These are phyloP conservation scores for Lobosporangium transversale DNA, from an alignment of 192 early-diverging fungal genomes.

Conservation along the genomic window DNA sequence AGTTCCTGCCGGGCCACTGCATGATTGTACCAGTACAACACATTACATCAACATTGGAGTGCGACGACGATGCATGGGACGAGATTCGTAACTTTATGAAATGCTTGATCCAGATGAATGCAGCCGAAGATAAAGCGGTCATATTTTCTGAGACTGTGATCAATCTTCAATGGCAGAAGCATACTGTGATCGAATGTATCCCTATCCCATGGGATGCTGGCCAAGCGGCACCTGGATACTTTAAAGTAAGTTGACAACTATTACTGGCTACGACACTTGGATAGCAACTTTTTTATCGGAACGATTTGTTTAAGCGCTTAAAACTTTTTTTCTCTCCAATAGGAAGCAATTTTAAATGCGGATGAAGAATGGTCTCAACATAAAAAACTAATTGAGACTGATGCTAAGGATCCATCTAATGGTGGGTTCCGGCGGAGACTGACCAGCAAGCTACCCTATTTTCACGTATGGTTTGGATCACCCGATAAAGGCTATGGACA, in stretches of 20 bases:
- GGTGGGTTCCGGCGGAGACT: slow-evolving; percentile 78
- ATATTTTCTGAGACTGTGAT: slow-evolving; percentile 93
- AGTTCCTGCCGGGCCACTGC: slow-evolving; percentile 88
- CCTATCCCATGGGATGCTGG: slow-evolving; percentile 83
- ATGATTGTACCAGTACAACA: slow-evolving; percentile 93
- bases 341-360: slow-evolving; percentile 78
- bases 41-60: slow-evolving; percentile 80
- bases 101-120: slow-evolving; percentile 90
- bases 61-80: slow-evolving; percentile 92
- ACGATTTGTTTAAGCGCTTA: neutral
- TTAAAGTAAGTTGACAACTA: slow-evolving; percentile 61
- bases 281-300: neutral
- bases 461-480: slow-evolving; percentile 95
- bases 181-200: slow-evolving; percentile 92
- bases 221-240: slow-evolving; percentile 85
- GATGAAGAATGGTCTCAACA: slow-evolving; percentile 95
- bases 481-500: slow-evolving; percentile 91
- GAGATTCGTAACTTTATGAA: slow-evolving; percentile 98
- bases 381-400: slow-evolving; percentile 75
- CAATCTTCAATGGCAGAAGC: slow-evolving; percentile 77
- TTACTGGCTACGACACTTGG: too few species aligned
- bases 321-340: neutral
- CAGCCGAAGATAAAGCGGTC: slow-evolving; percentile 69
- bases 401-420: slow-evolving; percentile 48
- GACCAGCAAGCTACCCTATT: slow-evolving; percentile 88